These are phyloP conservation scores for Fraxinus angustifolia DNA, from an alignment of 305 asterid species.

Conservation along the genomic window DNA sequence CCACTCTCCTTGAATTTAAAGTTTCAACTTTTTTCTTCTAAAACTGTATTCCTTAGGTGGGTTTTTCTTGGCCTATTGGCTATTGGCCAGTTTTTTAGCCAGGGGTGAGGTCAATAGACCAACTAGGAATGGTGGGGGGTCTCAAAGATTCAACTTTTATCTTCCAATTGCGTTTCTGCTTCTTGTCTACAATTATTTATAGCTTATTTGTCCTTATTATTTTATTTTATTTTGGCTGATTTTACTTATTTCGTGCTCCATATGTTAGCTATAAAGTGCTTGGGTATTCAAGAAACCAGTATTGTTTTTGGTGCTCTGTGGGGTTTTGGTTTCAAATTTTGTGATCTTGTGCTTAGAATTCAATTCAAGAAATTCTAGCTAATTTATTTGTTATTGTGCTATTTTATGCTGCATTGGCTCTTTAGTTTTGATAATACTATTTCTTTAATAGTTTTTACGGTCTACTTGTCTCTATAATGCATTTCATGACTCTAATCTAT, in stretches of 20 bases:
- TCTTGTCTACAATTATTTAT: slow-evolving; percentile 45
- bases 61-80: slow-evolving; percentile 23
- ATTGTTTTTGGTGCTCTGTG: too few species aligned
- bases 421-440: too few species aligned
- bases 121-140: slow-evolving; percentile 45
- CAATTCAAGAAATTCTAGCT: too few species aligned
- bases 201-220: background rate
- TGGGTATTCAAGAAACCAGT: too few species aligned
- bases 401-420: too few species aligned
- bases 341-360: too few species aligned
- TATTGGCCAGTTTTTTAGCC: slow-evolving; percentile 13
- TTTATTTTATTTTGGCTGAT: background rate
- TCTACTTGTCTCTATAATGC: background rate
- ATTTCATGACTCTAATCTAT: too few species aligned
- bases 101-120: slow-evolving; percentile 22
- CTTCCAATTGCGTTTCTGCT: slow-evolving; percentile 35
- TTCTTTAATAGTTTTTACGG: background rate
- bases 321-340: too few species aligned
- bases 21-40: background rate
- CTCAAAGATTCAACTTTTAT: slow-evolving; percentile 24
- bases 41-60: background rate
- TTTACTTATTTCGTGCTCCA: too few species aligned
- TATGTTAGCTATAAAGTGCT: too few species aligned
- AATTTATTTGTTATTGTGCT: too few species aligned
- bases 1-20: slow-evolving; percentile 19